Evolutionary conservation across 1,284 basidiomycete genomes (phyloP), one percentile per base, ranked within the genome.

Genomic region (Leccinum angustisporum): DNA sequence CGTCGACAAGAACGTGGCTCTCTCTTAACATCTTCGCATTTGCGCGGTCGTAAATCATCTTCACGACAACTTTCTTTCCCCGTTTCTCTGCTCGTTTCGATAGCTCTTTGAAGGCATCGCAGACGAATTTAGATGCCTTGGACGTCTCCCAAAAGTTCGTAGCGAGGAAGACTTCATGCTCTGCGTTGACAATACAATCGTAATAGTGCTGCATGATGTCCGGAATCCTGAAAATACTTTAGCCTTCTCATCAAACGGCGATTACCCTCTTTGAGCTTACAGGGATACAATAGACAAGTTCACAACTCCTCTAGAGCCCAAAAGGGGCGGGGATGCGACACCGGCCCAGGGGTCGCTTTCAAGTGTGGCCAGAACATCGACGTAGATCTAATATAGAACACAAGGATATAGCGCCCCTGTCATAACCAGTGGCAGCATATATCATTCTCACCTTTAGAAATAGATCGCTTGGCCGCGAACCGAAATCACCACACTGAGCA

Each of bases 31-130:
- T 86, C 70, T 83, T 81, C 65, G 82, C 76, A 54, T 81, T 84
- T 1, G 88, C 88, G 65, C 88, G 81, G 68, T 90, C 88, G 73
- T 89, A 90, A 69, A 89, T 83, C 68, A 90, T 72, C 68, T 85
- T 84, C 60, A 84, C 77, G 54, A 89, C 78, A n/a, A 87, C 79
- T 65, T 80, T 83, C 57, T 70, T 74, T 1, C 79, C 78, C 3
- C 79, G 77, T 46, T 78, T 76, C 66, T 81, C 79, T 6, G 79
- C 75, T 11, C 82, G 73, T 43, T 75, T 78, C 13, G 84, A 85
- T 13, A 90, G 77, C 62, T 87, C 83, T 18, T 77, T 77, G 9
- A 90, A 75, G 0, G 84, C 83, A 34, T 81, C 76, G 8, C 81
- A 78, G 59, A 90, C 79, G 31, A 80, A 82, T 27, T 73, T 78